A percentile compares a stretch with the other conserved stretches of the same genome.
phyloP scores from a whole-genome alignment of 2,329 filamentous ascomycete genomes.

The Alternaria gansuensis region DNA sequence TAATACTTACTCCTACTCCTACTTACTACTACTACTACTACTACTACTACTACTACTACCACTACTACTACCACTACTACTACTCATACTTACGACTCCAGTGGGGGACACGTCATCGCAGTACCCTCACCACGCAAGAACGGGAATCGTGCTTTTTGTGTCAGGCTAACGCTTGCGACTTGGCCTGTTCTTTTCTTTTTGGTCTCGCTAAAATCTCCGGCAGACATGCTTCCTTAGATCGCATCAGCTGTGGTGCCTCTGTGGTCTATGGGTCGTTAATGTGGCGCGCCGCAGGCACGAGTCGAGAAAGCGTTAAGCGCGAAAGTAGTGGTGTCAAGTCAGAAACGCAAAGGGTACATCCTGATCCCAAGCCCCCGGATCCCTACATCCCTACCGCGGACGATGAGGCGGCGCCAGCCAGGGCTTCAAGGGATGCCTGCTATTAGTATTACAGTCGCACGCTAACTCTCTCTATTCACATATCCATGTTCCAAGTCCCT shows the following conservation, averaged over 20 bases:
- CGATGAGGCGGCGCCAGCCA: conserved; percentile 43
- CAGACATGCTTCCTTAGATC: conserved; percentile 43
- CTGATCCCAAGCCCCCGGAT: conserved; percentile 48
- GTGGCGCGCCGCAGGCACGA: conserved; percentile 51
- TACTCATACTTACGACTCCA: neutral
- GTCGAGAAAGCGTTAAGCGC: conserved; percentile 44
- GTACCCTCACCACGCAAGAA: conserved; percentile 23
- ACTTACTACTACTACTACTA: neutral
- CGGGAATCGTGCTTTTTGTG: conserved; percentile 41
- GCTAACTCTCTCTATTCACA: conserved; percentile 46
- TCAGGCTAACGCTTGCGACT: conserved; percentile 40
- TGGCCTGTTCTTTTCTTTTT: conserved; percentile 41
- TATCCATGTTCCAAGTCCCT: conserved; percentile 45
- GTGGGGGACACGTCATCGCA: conserved; percentile 45
- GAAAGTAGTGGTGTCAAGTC: conserved; percentile 44
- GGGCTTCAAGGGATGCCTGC: conserved; percentile 42
- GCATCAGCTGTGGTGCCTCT: conserved; percentile 41
- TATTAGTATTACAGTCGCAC: conserved; percentile 46
- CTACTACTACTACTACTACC: too few species aligned
- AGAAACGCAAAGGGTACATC: conserved; percentile 43
- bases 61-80: too few species aligned
- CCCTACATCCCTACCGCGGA: conserved; percentile 50
- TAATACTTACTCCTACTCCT: conserved; percentile 19
- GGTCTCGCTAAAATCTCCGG: conserved; percentile 41
- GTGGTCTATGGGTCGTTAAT: conserved; percentile 49